phyloP scores from a whole-genome alignment of 768 basidiomycete genomes.

The Glaciozyma antarctica region DNA sequence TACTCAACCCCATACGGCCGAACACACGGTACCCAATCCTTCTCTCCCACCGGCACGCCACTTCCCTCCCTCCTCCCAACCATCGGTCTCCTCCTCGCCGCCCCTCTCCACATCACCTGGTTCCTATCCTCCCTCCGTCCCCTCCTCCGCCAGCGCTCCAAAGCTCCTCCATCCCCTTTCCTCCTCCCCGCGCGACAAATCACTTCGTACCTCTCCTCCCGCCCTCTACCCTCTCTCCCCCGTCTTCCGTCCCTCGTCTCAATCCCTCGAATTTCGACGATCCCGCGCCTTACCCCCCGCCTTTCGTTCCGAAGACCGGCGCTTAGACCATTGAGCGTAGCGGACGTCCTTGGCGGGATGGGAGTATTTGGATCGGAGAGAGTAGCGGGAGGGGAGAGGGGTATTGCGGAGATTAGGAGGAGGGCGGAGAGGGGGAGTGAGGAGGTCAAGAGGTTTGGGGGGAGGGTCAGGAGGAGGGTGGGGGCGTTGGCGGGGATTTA shows the following conservation, averaged over 20 bases:
- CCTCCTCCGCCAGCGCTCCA: not conserved
- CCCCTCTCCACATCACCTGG: conserved; percentile 5
- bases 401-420: not conserved
- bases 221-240: not conserved
- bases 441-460: conserved; percentile 1
- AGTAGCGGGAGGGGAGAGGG: not conserved
- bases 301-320: not conserved
- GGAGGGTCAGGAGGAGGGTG: not conserved
- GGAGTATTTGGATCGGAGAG: no score
- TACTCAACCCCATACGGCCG: not conserved
- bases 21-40: not conserved
- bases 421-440: conserved; percentile 1
- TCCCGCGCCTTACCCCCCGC: not conserved
- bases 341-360: not conserved
- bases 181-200: not conserved
- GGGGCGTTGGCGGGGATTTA: no score
- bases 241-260: not conserved
- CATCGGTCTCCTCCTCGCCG: conserved; percentile 1
- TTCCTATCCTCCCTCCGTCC: conserved; percentile 1
- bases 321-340: not conserved
- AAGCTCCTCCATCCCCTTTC: not conserved
- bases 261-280: not conserved
- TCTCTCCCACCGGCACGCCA: not conserved
- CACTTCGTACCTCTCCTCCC: conserved; percentile 1
- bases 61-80: not conserved